Conservation (phyloP, 78 protist genomes). For the Dictyostelium capitatum region DNA sequence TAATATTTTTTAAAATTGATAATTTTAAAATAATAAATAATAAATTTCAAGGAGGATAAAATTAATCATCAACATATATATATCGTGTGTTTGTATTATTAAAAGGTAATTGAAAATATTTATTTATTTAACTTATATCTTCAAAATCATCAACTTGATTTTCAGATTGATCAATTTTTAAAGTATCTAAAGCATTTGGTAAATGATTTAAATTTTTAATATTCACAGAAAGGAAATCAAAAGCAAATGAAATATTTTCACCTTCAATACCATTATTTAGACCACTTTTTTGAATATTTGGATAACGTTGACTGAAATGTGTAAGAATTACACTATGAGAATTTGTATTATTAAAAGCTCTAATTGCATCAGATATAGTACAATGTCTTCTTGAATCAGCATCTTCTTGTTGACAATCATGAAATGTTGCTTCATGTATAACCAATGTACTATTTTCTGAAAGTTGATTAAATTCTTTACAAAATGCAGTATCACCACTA, state of each 20-base stretch:
- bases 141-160: constrained; percentile 40
- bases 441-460: constrained; percentile 9
- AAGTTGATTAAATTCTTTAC: constrained; percentile 4
- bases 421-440: constrained; percentile 70
- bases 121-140: neutral
- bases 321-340: constrained; percentile 12
- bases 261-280: neutral
- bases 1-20: too few species aligned
- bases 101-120: too few species aligned
- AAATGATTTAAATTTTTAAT: constrained; percentile 10
- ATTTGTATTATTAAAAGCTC: neutral
- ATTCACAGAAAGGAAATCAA: constrained; percentile 54
- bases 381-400: constrained; percentile 39
- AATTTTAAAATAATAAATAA: too few species aligned
- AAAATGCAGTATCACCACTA: constrained; percentile 59
- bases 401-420: constrained; percentile 41
- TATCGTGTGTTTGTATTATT: too few species aligned
- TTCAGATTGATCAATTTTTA: constrained; percentile 20
- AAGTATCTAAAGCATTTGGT: constrained; percentile 23
- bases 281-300: constrained; percentile 1
- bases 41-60: too few species aligned
- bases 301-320: constrained; percentile 73
- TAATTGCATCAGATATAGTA: constrained; percentile 34
- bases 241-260: constrained; percentile 23
- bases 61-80: too few species aligned